A percentile compares a stretch with the other conserved stretches of the same genome.
phyloP scores from a whole-genome alignment of 169 alveolate species.

The Plasmodium sp. region DNA sequence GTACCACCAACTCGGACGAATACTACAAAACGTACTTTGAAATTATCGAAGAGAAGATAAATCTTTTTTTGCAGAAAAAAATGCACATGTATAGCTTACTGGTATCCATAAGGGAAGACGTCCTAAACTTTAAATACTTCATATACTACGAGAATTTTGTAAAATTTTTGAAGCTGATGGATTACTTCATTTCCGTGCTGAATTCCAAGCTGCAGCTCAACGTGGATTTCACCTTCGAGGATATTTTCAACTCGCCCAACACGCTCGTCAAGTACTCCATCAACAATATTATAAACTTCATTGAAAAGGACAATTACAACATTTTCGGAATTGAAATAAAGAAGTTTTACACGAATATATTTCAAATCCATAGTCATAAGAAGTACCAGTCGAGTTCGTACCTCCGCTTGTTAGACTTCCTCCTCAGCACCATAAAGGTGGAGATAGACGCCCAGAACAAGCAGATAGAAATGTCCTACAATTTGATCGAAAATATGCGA shows the following conservation, averaged over 20 bases:
- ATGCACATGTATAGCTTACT: constrained; percentile 35
- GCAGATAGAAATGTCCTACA: neutral
- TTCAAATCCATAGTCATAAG: neutral
- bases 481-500: neutral
- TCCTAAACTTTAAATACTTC: constrained; percentile 54
- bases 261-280: constrained; percentile 12
- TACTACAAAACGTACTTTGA: constrained; percentile 43
- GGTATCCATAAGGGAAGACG: constrained; percentile 62
- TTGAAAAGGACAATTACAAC: constrained; percentile 17
- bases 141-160: constrained; percentile 40
- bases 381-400: neutral
- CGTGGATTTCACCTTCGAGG: constrained; percentile 35
- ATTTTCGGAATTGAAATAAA: constrained; percentile 12
- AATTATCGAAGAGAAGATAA: constrained; percentile 39
- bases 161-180: constrained; percentile 57
- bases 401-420: constrained; percentile 13
- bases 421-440: constrained; percentile 5
- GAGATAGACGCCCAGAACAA: constrained; percentile 3
- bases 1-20: constrained; percentile 1
- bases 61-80: constrained; percentile 15
- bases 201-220: constrained; percentile 27
- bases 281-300: constrained; percentile 20
- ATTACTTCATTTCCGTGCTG: constrained; percentile 4
- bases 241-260: constrained; percentile 28
- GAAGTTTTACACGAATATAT: neutral